These are phyloP conservation scores for Vigna nakashimae DNA, from an alignment of 306 rosid species.

Conservation along the genomic window DNA sequence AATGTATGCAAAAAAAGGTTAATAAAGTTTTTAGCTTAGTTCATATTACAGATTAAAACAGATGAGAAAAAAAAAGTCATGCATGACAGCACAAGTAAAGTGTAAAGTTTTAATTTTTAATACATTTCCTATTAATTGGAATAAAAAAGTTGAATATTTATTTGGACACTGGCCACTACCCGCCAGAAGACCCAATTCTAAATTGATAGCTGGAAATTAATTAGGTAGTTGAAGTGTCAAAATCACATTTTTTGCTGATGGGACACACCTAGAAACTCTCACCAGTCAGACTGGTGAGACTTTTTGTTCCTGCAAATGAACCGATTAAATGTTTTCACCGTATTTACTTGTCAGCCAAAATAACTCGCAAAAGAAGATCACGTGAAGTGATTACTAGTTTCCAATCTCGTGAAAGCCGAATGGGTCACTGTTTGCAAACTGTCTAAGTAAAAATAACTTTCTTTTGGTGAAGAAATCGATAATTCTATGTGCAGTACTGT, in stretches of 20 bases:
- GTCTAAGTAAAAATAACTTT: too few species aligned
- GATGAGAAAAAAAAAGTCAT: not conserved
- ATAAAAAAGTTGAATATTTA: too few species aligned
- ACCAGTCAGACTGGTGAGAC: not conserved
- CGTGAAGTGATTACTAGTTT: not conserved
- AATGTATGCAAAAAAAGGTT: not conserved
- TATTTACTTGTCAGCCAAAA: not conserved
- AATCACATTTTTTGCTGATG: not conserved
- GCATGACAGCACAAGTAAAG: not conserved
- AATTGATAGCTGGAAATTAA: not conserved
- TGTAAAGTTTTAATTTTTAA: not conserved
- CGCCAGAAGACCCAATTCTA: not conserved
- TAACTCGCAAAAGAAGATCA: not conserved
- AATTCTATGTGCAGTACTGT: too few species aligned
- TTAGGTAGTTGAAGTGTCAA: not conserved
- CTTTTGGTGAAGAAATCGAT: too few species aligned
- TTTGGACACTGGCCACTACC: too few species aligned
- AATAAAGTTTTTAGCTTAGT: not conserved
- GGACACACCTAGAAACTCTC: not conserved
- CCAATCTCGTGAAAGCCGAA: too few species aligned
- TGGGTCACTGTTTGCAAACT: too few species aligned
- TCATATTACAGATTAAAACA: not conserved
- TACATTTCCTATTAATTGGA: too few species aligned
- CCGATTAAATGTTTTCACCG: not conserved
- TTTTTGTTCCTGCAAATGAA: not conserved